Conservation (phyloP, 495 filamentous ascomycete species). For the Hyaloscypha finlandica region DNA sequence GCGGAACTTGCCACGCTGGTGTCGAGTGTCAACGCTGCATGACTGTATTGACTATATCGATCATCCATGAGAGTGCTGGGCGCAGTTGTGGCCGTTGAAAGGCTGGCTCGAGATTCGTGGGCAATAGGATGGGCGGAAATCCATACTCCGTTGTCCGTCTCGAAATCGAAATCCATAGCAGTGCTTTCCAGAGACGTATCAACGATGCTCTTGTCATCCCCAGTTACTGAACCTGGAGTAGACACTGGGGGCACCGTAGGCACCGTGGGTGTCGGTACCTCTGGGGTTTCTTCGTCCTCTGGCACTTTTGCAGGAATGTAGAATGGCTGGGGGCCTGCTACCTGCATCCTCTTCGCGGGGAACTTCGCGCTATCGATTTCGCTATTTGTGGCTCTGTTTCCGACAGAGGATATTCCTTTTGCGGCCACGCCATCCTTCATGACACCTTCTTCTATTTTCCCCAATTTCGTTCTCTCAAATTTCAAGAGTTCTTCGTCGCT, state of each 20-base stretch:
- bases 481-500: constrained; percentile 38
- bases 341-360: constrained; percentile 35
- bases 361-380: constrained; percentile 36
- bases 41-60: constrained; percentile 17
- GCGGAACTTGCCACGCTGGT: constrained; percentile 29
- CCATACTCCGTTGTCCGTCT: constrained; percentile 27
- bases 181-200: constrained; percentile 25
- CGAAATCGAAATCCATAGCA: constrained; percentile 30
- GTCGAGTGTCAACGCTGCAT: constrained; percentile 23
- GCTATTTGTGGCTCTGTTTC: constrained; percentile 24
- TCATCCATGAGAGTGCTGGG: constrained; percentile 22
- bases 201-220: constrained; percentile 21
- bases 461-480: constrained; percentile 34
- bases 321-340: constrained; percentile 28
- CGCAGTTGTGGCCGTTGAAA: constrained; percentile 23
- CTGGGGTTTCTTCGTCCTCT: constrained; percentile 31
- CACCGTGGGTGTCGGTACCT: neutral
- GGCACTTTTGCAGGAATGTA: constrained; percentile 42
- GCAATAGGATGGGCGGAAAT: constrained; percentile 26
- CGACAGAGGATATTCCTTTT: constrained; percentile 40
- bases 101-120: constrained; percentile 25
- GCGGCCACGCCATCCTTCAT: constrained; percentile 53
- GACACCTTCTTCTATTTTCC: constrained; percentile 38
- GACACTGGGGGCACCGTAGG: neutral
- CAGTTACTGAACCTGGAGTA: neutral